Base-by-base conservation (phyloP, 2,329 filamentous ascomycete species). In the Aspergillus novoparasiticus region DNA sequence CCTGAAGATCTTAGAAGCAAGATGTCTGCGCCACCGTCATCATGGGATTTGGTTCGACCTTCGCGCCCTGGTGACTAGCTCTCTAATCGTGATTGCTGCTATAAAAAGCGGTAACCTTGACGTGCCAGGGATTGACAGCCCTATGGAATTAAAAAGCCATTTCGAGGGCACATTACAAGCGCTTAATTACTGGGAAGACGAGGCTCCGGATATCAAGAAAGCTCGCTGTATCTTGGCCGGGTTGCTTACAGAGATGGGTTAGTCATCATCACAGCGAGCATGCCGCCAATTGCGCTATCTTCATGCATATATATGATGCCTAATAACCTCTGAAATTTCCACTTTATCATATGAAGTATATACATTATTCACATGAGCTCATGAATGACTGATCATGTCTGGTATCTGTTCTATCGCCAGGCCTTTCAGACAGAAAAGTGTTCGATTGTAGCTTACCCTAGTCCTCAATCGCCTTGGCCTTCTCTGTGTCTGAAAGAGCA, bases 1-100 rank as follows among this genome's bases (percentile, higher is more conserved):
- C 57, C 43, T 72, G 50, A 71, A 66, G 36, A 72, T 71, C 4
- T 51, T 75, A 8, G 65, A 72, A 9, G 68, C 60, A 8, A 64
- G 71, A 6, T 65, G 63, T 34, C 54, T 72, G 16, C 62, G 66
- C 6, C 73, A 76, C 61, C 72, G 73, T 12, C 73, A 76, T 60
- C 73, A 76, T 58, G 73, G 73, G 10, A 65, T 71, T 1, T 76
- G 73, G 73, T 75, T 69, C 48, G 70, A 73, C 39, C 59, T 69
- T 21, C 60, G 68, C 28, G 66, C 64, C 32, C 36, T 69, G 8
- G 64, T 72, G 21, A 63, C 63, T 30, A 68, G 68, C 10, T 68
- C 64, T 1, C 59, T 74, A 34, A 69, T 69, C 6, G 59, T 73
- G 19, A 64, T 74, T 28, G 70, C 66, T 16, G 58, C 71, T 12